phyloP scores from a whole-genome alignment of 2,329 filamentous ascomycete species.

The Tothia fuscella region DNA sequence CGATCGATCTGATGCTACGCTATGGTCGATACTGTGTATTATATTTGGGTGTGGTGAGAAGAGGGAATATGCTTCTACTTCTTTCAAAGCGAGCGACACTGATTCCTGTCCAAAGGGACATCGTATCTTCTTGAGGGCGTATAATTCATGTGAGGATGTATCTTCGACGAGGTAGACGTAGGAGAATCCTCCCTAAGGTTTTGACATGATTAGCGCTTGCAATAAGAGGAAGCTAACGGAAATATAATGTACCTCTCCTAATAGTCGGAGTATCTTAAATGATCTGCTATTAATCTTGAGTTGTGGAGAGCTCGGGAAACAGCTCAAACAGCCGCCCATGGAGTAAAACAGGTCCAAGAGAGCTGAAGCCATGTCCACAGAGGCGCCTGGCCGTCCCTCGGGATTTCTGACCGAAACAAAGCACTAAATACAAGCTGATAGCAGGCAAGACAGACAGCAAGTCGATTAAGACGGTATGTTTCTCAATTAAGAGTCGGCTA shows the following conservation, averaged over 20 bases:
- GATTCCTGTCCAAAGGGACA: slow-evolving; percentile 97
- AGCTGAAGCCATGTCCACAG: slow-evolving; percentile 11
- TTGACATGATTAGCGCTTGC: no score
- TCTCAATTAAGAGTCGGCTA: no score
- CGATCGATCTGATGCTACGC: slow-evolving; percentile 59
- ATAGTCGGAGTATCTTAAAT: slow-evolving; percentile 88
- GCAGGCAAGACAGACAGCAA: no score
- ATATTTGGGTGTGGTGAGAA: slow-evolving; percentile 77
- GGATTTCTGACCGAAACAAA: no score
- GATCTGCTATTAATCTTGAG: slow-evolving; percentile 89
- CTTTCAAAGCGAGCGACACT: slow-evolving; percentile 85
- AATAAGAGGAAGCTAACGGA: background rate
- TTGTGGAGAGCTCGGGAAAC: slow-evolving; percentile 87
- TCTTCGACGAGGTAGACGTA: slow-evolving; percentile 99
- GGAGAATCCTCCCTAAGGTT: slow-evolving; percentile 85
- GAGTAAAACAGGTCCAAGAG: slow-evolving; percentile 83
- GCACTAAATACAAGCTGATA: no score
- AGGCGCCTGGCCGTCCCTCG: no score
- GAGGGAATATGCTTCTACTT: slow-evolving; percentile 91
- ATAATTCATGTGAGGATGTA: slow-evolving; percentile 67
- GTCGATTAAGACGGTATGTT: no score
- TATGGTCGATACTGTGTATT: slow-evolving; percentile 75
- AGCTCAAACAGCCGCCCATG: slow-evolving; percentile 87
- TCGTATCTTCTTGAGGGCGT: slow-evolving; percentile 96
- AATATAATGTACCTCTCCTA: slow-evolving; percentile 85